Percentiles rank a stretch among this genome's conserved stretches.
Evolutionary conservation across 2,329 filamentous ascomycete genomes (phyloP).

Genomic region (Rhynchosporium agropyri): DNA sequence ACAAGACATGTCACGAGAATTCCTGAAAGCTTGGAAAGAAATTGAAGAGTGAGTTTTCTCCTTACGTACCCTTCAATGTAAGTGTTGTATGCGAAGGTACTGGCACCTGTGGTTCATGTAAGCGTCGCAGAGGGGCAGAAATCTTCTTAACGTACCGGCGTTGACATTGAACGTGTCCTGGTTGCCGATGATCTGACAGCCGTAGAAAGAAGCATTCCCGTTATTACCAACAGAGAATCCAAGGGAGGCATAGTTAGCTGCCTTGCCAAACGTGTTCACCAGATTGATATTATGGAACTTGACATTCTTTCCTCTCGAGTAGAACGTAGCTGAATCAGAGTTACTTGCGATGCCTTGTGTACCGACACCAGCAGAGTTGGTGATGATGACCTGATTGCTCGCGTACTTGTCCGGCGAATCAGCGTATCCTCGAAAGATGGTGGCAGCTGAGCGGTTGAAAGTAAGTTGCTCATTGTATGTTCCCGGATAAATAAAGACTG

Average conservation of each 20-base stretch:
- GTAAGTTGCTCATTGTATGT: constrained; percentile 57
- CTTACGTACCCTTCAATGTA: constrained; percentile 3
- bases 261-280: constrained; percentile 16
- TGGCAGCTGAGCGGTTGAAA: constrained; percentile 43
- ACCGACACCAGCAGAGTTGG: constrained; percentile 17
- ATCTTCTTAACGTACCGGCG: not conserved
- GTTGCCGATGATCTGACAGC: constrained; percentile 17
- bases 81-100: constrained; percentile 18
- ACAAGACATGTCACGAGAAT: too few species aligned
- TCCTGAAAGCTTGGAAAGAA: too few species aligned
- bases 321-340: constrained; percentile 19
- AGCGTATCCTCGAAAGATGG: constrained; percentile 18
- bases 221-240: constrained; percentile 45
- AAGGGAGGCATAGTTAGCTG: constrained; percentile 16
- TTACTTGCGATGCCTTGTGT: constrained; percentile 18
- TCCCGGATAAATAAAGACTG: constrained; percentile 57
- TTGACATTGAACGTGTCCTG: constrained; percentile 21
- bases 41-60: too few species aligned
- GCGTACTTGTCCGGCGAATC: constrained; percentile 9
- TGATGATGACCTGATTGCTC: constrained; percentile 20
- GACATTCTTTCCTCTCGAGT: constrained; percentile 20
- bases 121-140: not conserved
- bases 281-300: constrained; percentile 20
- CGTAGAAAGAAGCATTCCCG: constrained; percentile 45
- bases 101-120: constrained; percentile 6